Evolutionary conservation across 2,329 filamentous ascomycete genomes (phyloP).

Genomic region (Ophiostoma novo-ulmi): DNA sequence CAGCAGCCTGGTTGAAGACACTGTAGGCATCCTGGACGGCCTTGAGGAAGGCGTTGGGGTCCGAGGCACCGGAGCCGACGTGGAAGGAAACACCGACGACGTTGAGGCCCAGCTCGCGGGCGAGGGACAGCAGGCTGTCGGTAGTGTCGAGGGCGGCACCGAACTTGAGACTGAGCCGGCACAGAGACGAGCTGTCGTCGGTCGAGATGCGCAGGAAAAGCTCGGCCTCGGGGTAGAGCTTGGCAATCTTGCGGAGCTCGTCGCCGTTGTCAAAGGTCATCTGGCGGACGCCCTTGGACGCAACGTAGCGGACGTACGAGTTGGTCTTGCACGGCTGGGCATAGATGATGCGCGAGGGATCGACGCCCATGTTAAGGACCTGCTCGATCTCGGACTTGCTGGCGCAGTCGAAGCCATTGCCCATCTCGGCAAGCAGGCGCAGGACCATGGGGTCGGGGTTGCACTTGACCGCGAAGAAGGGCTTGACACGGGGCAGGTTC

Average conservation of each 20-base stretch:
- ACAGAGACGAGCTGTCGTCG: constrained; percentile 90
- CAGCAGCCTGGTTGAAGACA: constrained; percentile 80
- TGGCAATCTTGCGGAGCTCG: constrained; percentile 96
- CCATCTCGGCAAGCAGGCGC: constrained; percentile 78
- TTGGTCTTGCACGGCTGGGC: constrained; percentile 99
- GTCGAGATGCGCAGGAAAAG: constrained; percentile 92
- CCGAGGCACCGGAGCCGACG: constrained; percentile 91
- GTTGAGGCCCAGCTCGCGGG: constrained; percentile 76
- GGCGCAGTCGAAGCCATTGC: constrained; percentile 95
- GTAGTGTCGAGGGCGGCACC: constrained; percentile 84
- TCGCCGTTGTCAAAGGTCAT: constrained; percentile 99
- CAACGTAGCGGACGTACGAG: constrained; percentile 90
- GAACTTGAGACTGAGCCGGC: constrained; percentile 95
- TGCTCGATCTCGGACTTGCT: constrained; percentile 97
- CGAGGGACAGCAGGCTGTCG: constrained; percentile 68
- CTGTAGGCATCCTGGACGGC: constrained; percentile 82
- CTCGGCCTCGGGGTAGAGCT: constrained; percentile 81
- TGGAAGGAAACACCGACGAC: constrained; percentile 97
- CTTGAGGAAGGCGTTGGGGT: constrained; percentile 85
- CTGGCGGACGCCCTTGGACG: constrained; percentile 79
- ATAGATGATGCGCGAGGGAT: constrained; percentile 91
- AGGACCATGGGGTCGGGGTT: constrained; percentile 91
- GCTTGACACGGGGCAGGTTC: constrained; percentile 85
- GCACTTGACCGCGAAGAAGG: constrained; percentile 98
- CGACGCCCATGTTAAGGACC: constrained; percentile 74